Evolutionary conservation across 2,329 filamentous ascomycete species (phyloP), one percentile per base, ranked within the genome.

Genomic region (Didymellaceae sp.): DNA sequence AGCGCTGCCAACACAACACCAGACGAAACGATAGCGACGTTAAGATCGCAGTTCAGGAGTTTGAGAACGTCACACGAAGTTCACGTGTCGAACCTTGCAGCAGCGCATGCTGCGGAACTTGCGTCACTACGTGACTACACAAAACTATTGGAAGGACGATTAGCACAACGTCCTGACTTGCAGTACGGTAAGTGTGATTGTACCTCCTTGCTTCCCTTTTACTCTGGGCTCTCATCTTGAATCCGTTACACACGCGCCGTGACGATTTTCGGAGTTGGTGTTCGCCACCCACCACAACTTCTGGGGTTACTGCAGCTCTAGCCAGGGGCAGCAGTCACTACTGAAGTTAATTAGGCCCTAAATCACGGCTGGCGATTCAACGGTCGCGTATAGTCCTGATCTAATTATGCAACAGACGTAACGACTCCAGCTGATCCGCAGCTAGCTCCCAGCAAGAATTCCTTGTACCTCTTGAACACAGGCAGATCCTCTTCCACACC

Each of bases 71-170:
- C 74, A 10, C 74, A 77, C 49, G 74, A 78, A 48, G 64, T 70
- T 4, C 72, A 77, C 44, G 50, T 75, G 16, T 53, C 54, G 13
- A 73, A 63, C 41, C 58, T 78, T 30, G 62, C 59, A 42, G 67
- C 72, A 30, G 59, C 73, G n/a, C 75, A 78, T 55, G 62, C 63
- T 13, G 67, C 65, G 21, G 75, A 77, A 61, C 45, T 77, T 8
- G 65, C 67, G n/a, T 72, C 73, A 6, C 52, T 75, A 25, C 68
- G 62, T 18, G 63, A 71, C 17, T 74, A 77, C 54, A 65, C 73
- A 30, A 61, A 59, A 38, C 61, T 72, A 13, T 64, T 77, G 26
- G 75, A 78, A 57, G 63, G 69, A 21, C 68, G 69, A 44, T 52
- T 67, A 32, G 58, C 60, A 25, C 57, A 67, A 35, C 54, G 58